phyloP scores from a whole-genome alignment of 805 yeast species.

The Saturnispora besseyi region DNA sequence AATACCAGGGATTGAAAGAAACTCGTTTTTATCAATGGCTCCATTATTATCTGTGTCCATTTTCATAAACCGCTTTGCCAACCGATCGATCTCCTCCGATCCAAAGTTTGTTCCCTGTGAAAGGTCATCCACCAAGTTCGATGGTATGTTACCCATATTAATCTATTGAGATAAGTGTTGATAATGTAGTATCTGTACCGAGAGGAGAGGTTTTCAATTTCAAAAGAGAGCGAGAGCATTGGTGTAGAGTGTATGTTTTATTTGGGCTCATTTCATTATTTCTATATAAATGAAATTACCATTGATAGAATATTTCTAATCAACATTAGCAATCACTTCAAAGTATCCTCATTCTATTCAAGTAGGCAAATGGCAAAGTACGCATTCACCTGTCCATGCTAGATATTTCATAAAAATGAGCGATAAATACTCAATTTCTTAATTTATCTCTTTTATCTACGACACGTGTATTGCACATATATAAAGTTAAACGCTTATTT shows the following conservation, averaged over 20 bases:
- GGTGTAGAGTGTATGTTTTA: no score
- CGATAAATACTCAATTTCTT: no score
- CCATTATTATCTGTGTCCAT: slow-evolving; percentile 90
- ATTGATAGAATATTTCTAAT: no score
- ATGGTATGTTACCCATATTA: slow-evolving; percentile 31
- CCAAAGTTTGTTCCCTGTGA: slow-evolving; percentile 83
- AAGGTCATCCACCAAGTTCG: slow-evolving; percentile 48
- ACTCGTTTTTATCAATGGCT: slow-evolving; percentile 82
- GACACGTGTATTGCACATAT: neutral
- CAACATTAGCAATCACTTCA: no score
- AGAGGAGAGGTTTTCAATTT: neutral
- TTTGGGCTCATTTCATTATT: no score
- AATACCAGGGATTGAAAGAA: slow-evolving; percentile 87
- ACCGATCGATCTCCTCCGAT: slow-evolving; percentile 82
- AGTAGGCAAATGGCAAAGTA: no score
- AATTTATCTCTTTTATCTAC: no score
- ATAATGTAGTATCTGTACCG: neutral
- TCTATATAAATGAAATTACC: no score
- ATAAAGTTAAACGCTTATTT: neutral
- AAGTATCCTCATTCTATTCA: no score
- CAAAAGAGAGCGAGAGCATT: no score
- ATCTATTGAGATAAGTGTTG: neutral
- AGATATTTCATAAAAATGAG: no score
- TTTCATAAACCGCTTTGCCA: slow-evolving; percentile 90
- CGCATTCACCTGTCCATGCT: no score